phyloP scores from a whole-genome alignment of 2,329 filamentous ascomycete genomes.

The Paramyrothecium roridum region DNA sequence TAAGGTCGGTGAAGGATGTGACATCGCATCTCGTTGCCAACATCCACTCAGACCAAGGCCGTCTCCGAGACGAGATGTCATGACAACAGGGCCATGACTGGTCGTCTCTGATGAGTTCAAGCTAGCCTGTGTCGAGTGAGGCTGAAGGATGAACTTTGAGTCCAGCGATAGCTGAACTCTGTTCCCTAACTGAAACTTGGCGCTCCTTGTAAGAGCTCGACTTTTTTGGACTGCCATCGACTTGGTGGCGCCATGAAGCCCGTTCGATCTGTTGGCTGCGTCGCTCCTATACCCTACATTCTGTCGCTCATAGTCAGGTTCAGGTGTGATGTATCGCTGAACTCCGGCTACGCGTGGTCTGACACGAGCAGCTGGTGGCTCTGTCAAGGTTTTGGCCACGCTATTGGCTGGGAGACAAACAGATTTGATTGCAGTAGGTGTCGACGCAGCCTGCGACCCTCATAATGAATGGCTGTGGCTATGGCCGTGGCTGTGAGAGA shows the following conservation, averaged over 20 bases:
- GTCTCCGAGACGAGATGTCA: not conserved
- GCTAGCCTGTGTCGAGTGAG: not conserved
- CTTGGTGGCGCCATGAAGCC: slow-evolving; percentile 1
- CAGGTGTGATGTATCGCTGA: slow-evolving; percentile 8
- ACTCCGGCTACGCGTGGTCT: not conserved
- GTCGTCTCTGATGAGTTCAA: not conserved
- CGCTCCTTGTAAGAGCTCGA: not conserved
- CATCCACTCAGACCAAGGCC: not conserved
- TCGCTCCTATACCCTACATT: slow-evolving; percentile 32
- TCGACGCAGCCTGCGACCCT: slow-evolving; percentile 56
- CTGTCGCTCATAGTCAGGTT: slow-evolving; percentile 13
- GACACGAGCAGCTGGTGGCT: not conserved
- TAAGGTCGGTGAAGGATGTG: slow-evolving; percentile 11
- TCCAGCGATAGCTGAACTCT: not conserved
- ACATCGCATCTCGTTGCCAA: not conserved
- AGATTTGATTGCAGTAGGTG: slow-evolving; percentile 31
- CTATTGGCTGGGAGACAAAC: slow-evolving; percentile 13
- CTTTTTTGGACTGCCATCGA: not conserved
- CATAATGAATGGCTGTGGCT: slow-evolving; percentile 40
- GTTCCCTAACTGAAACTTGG: not conserved
- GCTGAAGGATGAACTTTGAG: not conserved
- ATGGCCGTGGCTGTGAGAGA: slow-evolving; percentile 18
- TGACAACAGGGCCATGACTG: not conserved
- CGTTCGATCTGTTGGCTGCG: slow-evolving; percentile 46
- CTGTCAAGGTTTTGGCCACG: slow-evolving; percentile 6